Evolutionary conservation across 73 alveolate species (phyloP).

Genomic region (Paramecium pentaurelia): DNA sequence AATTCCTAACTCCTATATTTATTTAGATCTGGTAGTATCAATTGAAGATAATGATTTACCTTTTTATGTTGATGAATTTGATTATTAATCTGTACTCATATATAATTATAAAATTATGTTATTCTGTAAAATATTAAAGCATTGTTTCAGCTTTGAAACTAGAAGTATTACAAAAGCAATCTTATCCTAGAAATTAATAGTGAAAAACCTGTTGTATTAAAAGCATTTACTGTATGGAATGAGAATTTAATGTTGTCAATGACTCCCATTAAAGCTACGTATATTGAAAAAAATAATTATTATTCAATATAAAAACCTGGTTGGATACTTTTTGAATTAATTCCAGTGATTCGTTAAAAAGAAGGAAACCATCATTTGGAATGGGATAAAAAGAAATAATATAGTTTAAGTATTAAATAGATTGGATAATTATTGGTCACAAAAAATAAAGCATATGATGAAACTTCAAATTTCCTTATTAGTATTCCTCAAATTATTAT

Average conservation of each 20-base stretch:
- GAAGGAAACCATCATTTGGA: neutral
- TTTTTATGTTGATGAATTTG: neutral
- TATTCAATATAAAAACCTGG: neutral
- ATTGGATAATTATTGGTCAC: neutral
- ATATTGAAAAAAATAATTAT: conserved; percentile 20
- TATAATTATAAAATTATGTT: neutral
- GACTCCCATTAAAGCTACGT: neutral
- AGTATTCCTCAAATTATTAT: neutral
- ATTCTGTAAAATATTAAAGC: neutral
- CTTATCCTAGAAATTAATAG: neutral
- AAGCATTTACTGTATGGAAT: conserved; percentile 13
- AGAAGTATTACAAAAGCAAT: neutral
- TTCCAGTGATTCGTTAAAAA: neutral
- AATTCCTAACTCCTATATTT: neutral
- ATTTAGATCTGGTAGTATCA: neutral
- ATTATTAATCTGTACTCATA: neutral
- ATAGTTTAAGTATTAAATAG: neutral
- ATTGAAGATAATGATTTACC: neutral
- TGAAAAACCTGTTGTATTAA: neutral
- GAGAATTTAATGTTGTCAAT: neutral
- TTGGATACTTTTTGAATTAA: neutral
- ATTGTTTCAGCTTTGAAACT: conserved; percentile 12
- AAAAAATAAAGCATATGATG: neutral
- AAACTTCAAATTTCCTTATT: neutral
- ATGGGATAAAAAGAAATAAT: conserved; percentile 30